A percentile compares a stretch with the other conserved stretches of the same genome.
phyloP scores from a whole-genome alignment of 306 rosid species.

The Hippophae gyantsensis region DNA sequence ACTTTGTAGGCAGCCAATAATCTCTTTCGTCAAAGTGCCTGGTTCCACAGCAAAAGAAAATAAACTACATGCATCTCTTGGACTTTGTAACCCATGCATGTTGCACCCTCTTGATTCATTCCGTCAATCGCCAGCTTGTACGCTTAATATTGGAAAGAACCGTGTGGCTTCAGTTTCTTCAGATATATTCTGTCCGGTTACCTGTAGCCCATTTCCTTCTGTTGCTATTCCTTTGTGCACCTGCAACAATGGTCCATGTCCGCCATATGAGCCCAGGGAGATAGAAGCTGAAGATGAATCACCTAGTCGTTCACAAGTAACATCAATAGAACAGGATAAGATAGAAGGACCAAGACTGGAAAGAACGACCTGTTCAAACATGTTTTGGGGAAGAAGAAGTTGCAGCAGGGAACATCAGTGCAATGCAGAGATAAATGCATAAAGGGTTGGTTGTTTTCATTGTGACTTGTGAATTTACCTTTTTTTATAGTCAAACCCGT shows the following conservation, averaged over 20 bases:
- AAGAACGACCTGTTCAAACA: slow-evolving; percentile 68
- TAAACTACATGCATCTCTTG: slow-evolving; percentile 45
- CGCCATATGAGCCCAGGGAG: slow-evolving; percentile 57
- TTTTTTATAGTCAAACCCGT: slow-evolving; percentile 26
- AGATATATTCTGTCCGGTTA: slow-evolving; percentile 81
- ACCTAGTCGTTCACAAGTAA: slow-evolving; percentile 36
- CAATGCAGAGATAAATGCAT: slow-evolving; percentile 89
- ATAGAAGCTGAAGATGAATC: slow-evolving; percentile 50
- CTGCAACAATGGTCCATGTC: slow-evolving; percentile 78
- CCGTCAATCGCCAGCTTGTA: slow-evolving; percentile 41
- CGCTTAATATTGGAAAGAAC: slow-evolving; percentile 58
- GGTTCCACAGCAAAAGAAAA: slow-evolving; percentile 58
- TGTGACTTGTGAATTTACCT: slow-evolving; percentile 4
- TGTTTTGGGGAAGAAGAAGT: slow-evolving; percentile 96
- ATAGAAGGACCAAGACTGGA: slow-evolving; percentile 65
- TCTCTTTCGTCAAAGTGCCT: slow-evolving; percentile 71
- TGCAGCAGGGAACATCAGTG: slow-evolving; percentile 97
- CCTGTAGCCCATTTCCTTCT: slow-evolving; percentile 91
- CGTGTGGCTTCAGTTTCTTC: slow-evolving; percentile 83
- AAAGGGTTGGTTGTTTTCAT: slow-evolving; percentile 18
- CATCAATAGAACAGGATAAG: slow-evolving; percentile 48
- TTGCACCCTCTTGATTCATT: slow-evolving; percentile 50
- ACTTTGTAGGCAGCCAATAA: slow-evolving; percentile 69
- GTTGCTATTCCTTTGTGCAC: slow-evolving; percentile 82
- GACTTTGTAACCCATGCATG: slow-evolving; percentile 83